Evolutionary conservation across 1,284 basidiomycete species (phyloP).

Genomic region (Uromyces viciae-fabae): DNA sequence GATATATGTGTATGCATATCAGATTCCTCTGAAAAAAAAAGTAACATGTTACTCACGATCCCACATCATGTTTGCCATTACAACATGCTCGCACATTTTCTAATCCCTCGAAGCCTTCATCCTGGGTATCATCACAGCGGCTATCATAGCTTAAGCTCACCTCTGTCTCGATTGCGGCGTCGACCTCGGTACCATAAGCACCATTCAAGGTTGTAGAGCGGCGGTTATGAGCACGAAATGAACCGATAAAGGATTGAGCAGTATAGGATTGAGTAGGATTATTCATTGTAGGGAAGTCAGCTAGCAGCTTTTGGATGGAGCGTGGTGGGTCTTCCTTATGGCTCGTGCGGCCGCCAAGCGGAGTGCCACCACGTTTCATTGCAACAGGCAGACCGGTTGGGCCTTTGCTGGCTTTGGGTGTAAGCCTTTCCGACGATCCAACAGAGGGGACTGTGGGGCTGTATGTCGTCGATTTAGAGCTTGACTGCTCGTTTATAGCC

Average conservation of each 20-base stretch:
- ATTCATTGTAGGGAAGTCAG: neutral
- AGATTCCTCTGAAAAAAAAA: too few relatives aligned
- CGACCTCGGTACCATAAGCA: slow-evolving; percentile 63
- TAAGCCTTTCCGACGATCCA: slow-evolving; percentile 26
- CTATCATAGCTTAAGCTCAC: slow-evolving; percentile 50
- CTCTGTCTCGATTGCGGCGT: slow-evolving; percentile 54
- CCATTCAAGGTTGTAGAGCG: slow-evolving; percentile 58
- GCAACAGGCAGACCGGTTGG: slow-evolving; percentile 45
- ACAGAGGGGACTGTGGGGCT: slow-evolving; percentile 17
- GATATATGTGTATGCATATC: too few relatives aligned
- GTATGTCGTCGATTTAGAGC: neutral
- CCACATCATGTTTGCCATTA: slow-evolving; percentile 74
- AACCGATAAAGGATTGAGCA: slow-evolving; percentile 49
- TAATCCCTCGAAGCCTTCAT: slow-evolving; percentile 79
- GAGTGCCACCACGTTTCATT: slow-evolving; percentile 23
- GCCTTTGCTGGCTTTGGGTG: slow-evolving; percentile 46
- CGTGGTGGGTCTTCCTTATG: neutral
- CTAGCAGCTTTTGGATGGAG: neutral
- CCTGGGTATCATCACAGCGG: slow-evolving; percentile 65
- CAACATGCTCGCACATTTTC: slow-evolving; percentile 91
- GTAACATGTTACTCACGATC: slow-evolving; percentile 50
- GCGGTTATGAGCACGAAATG: slow-evolving; percentile 51
- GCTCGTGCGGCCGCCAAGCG: slow-evolving; percentile 24
- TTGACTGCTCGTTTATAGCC: slow-evolving; percentile 24
- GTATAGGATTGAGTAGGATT: neutral